Evolutionary conservation across 768 basidiomycete species (phyloP).

Genomic region (Cubamyces lactineus): DNA sequence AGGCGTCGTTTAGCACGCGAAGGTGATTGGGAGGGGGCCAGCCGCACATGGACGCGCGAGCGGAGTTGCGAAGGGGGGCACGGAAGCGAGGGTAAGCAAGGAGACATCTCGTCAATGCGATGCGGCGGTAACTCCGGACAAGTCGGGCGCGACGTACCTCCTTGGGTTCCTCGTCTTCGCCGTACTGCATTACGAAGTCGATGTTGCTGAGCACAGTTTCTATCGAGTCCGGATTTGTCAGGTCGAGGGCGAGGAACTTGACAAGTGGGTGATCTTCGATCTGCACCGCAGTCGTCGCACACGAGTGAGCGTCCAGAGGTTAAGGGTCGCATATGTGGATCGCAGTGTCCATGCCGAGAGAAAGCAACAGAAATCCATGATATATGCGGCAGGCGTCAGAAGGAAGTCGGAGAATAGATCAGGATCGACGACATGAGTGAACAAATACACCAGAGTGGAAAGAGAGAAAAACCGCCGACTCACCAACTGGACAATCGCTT

Average conservation of each 20-base stretch:
- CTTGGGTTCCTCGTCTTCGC: constrained; percentile 97
- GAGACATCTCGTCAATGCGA: constrained; percentile 6
- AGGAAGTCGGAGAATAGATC: constrained; percentile 2
- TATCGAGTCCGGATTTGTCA: constrained; percentile 86
- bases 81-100: not conserved
- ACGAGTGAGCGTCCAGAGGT: not conserved
- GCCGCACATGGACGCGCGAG: too few species aligned
- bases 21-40: not conserved
- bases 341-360: not conserved
- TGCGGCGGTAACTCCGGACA: not conserved
- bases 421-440: not conserved
- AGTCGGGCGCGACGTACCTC: constrained; percentile 54
- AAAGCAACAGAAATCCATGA: not conserved
- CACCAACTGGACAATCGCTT: constrained; percentile 94
- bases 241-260: constrained; percentile 93
- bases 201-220: constrained; percentile 93
- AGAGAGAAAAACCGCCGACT: constrained; percentile 30
- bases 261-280: constrained; percentile 99
- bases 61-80: not conserved
- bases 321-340: not conserved
- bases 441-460: constrained; percentile 7
- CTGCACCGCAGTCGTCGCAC: constrained; percentile 43
- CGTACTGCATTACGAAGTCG: constrained; percentile 98
- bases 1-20: not conserved
- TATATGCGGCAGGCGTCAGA: not conserved